phyloP scores from a whole-genome alignment of 139 green algal genomes.

The Coccomyxa sp. region DNA sequence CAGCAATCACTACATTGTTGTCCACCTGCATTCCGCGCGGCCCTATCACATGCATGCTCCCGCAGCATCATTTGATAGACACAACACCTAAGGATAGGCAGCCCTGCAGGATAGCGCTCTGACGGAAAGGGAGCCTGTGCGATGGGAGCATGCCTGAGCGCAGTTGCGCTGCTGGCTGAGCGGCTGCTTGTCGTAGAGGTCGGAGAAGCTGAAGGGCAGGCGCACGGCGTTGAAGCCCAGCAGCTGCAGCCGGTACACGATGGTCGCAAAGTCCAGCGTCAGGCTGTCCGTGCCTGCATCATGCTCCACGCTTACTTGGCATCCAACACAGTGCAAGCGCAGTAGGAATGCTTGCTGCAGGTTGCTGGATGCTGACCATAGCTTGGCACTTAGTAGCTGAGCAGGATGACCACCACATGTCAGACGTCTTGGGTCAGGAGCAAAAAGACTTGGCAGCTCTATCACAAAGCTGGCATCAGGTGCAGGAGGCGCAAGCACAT shows the following conservation, averaged over 20 bases:
- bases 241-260: slow-evolving; percentile 46
- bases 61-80: neutral
- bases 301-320: slow-evolving; percentile 1
- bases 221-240: slow-evolving; percentile 46
- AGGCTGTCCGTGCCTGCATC: slow-evolving; percentile 18
- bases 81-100: neutral
- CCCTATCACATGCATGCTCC: neutral
- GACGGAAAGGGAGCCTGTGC: neutral
- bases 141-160: neutral
- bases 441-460: no score
- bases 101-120: neutral
- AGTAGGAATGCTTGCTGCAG: no score
- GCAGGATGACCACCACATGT: no score
- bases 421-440: no score
- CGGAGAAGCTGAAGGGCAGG: slow-evolving; percentile 28
- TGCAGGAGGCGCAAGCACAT: no score
- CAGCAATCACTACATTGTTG: neutral
- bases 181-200: slow-evolving; percentile 8
- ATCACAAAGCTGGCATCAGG: no score
- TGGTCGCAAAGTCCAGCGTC: slow-evolving; percentile 31
- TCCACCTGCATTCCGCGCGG: neutral
- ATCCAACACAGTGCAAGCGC: no score
- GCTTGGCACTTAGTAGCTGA: no score
- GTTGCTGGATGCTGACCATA: no score
- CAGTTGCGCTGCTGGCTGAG: slow-evolving; percentile 8